phyloP scores from a whole-genome alignment of 305 asterid species.

The Fraxinus platypoda region DNA sequence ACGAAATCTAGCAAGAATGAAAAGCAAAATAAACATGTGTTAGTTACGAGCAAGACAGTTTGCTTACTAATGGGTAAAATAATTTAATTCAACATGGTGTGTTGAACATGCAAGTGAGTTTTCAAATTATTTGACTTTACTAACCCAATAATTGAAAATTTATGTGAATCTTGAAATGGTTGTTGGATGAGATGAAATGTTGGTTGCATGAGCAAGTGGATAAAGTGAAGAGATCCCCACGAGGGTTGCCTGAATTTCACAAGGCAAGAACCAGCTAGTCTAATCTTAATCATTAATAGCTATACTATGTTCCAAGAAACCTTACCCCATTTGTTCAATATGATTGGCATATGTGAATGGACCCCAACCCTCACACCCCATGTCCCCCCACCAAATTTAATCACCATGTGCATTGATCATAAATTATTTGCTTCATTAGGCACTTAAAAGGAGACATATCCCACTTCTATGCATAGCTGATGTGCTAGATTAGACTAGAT shows the following conservation, averaged over 20 bases:
- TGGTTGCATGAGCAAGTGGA: conserved; percentile 45
- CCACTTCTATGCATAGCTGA: conserved; percentile 1
- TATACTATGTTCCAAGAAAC: conserved; percentile 49
- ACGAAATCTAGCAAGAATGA: not conserved
- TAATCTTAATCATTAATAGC: conserved; percentile 41
- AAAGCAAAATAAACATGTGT: not conserved
- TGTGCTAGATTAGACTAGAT: not conserved
- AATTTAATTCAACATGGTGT: not conserved
- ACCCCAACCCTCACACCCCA: conserved; percentile 7
- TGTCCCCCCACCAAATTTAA: conserved; percentile 35
- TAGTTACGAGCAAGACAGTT: not conserved
- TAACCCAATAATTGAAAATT: conserved; percentile 16
- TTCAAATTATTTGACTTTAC: conserved; percentile 30
- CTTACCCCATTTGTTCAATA: conserved; percentile 35
- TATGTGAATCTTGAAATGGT: conserved; percentile 10
- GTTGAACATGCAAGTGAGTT: not conserved
- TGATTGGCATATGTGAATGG: conserved; percentile 27
- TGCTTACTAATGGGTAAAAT: not conserved
- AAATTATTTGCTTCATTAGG: conserved; percentile 16
- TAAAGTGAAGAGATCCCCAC: conserved; percentile 39
- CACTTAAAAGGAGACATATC: conserved; percentile 26
- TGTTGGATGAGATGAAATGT: not conserved
- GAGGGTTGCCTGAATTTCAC: conserved; percentile 50
- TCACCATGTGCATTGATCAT: conserved; percentile 33
- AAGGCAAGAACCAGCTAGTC: conserved; percentile 44